A percentile compares a stretch with the other conserved stretches of the same genome.
These are phyloP conservation scores for Coccomyxa subellipsoidea DNA, from an alignment of 163 green algal species.

Conservation along the genomic window DNA sequence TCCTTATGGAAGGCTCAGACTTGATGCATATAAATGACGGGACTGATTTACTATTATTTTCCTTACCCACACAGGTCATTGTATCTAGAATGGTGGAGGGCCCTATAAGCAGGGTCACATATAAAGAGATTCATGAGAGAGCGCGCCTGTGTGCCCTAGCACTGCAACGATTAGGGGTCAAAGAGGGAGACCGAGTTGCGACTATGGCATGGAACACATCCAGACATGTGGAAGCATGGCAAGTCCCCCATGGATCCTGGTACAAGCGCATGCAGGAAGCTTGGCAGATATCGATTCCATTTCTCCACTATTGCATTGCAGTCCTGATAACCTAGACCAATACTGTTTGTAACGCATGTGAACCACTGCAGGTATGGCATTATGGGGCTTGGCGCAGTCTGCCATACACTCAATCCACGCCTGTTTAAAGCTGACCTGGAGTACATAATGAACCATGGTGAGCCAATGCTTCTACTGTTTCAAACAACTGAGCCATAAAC, in stretches of 20 bases:
- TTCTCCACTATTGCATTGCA: too few relatives aligned
- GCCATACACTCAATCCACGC: conserved; percentile 82
- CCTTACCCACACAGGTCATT: conserved; percentile 29
- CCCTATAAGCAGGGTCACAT: conserved; percentile 41
- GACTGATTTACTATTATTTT: not conserved
- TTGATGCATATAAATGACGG: too few relatives aligned
- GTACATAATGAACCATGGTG: conserved; percentile 44
- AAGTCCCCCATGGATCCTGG: not conserved
- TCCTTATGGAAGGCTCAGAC: too few relatives aligned
- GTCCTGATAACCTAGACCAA: too few relatives aligned
- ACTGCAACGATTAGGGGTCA: conserved; percentile 54
- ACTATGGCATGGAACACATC: not conserved
- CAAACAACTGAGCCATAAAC: too few relatives aligned
- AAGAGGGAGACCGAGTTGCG: conserved; percentile 32
- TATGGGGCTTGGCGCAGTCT: conserved; percentile 64
- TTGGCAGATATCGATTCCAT: too few relatives aligned
- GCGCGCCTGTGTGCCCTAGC: conserved; percentile 56
- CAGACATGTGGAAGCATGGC: not conserved
- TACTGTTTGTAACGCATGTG: too few relatives aligned
- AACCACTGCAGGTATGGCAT: conserved; percentile 51
- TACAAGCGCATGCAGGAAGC: too few relatives aligned
- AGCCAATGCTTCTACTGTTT: too few relatives aligned
- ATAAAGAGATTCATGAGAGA: conserved; percentile 45
- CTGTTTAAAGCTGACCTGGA: conserved; percentile 59
- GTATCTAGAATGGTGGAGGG: conserved; percentile 47